Base-by-base conservation (phyloP, 805 yeast genomes). In the Blastobotrys americana region DNA sequence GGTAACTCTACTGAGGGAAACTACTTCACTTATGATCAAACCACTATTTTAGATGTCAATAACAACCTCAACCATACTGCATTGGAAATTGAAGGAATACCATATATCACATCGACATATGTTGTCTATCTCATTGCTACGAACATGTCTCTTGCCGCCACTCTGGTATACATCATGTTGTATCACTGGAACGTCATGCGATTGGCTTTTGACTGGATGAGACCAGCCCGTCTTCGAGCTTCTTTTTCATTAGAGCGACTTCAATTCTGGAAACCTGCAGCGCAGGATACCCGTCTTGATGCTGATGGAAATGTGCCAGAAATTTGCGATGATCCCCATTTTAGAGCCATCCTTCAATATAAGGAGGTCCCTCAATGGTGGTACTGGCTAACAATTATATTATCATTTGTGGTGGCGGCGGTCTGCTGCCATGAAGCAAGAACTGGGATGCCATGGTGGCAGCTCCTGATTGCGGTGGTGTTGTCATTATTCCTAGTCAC, bases 281-380 rank as follows among this genome's bases (percentile, higher is more conserved):
- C 34, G 19, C 20, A 34, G 27, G 55, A 51, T 42, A 31, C 40
- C 17, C 45, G 55, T 34, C 41, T 51, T 15, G 37, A 51, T 33
- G 20, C 35, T 19, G 53, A 51, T 16, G 53, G 53, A 28, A 34
- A 45, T 27, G 35, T 50, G n/a, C 48, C 48, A 36, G 45, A 41
- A 34, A 28, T 43, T 20, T 37, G 54, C 51, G 55, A 71, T 18
- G 84, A 80, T 53, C 76, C 81, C 1, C 81, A 76, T 53, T 70
- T 78, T 45, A 66, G 64, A 39, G 76, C 77, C 72, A 78, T 78
- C 80, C 49, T 71, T 9, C 59, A 60, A 23, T 78, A 79, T 58
- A 69, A 67, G 18, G 85, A 79, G 52, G 82, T 78, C 21, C 85
- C 82, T n/a, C 75, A 72, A 45, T 71, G 72, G 71, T 74, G 70